phyloP scores from a whole-genome alignment of 371 early-diverging fungal species.

The Rhizopus sp. region DNA sequence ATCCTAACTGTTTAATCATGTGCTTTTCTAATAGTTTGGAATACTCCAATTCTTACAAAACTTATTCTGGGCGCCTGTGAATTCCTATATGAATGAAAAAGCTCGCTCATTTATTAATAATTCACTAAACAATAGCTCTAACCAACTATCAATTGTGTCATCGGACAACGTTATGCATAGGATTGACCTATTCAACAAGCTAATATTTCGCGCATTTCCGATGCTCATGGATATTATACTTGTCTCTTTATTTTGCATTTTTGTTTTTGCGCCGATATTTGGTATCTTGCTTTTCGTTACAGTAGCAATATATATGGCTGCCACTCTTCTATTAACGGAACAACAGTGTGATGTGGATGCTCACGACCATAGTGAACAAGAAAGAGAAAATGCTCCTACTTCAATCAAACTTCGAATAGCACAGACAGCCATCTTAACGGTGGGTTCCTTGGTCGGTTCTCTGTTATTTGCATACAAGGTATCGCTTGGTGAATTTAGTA shows the following conservation, averaged over 20 bases:
- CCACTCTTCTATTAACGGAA: conserved; percentile 83
- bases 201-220: conserved; percentile 88
- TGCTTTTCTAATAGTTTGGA: conserved; percentile 50
- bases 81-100: conserved; percentile 81
- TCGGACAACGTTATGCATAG: conserved; percentile 24
- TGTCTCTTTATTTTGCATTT: conserved; percentile 70
- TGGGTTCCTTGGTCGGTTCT: not conserved
- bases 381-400: not conserved
- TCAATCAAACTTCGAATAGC: not conserved
- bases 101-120: conserved; percentile 81
- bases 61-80: conserved; percentile 86
- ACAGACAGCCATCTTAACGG: not conserved
- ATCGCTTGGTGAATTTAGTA: not conserved
- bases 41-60: conserved; percentile 75
- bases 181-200: conserved; percentile 61
- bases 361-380: not conserved
- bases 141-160: conserved; percentile 87
- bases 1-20: not conserved
- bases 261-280: conserved; percentile 72
- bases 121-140: conserved; percentile 81
- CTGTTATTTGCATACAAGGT: conserved; percentile 2
- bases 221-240: conserved; percentile 83
- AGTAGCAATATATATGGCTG: conserved; percentile 79
- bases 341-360: not conserved
- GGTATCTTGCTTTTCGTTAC: conserved; percentile 82